Evolutionary conservation across 2,329 filamentous ascomycete genomes (phyloP), one percentile per base, ranked within the genome.

Genomic region (Colletotrichum acutatum): DNA sequence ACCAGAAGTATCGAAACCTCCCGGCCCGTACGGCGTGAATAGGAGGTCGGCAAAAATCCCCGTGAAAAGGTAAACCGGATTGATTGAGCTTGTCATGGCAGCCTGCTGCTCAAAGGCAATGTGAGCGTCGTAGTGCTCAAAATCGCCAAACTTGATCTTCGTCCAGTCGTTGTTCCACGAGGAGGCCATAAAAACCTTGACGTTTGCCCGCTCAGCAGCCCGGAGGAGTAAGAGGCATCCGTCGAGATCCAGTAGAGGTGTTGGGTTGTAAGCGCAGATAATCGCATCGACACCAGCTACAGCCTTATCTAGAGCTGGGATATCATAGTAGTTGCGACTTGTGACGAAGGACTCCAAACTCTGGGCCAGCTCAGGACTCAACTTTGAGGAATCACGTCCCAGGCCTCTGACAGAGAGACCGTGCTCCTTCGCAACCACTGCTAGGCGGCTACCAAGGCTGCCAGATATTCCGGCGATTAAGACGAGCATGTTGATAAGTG

Each of bases 391-490:
- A 66, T 74, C 79, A 22, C 80, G 78, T 2, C 78, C 78, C 1
- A 84, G 76, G 5, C 77, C 83, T 5, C 82, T 79, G n/a, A 84
- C 78, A 34, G 76, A 75, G 42, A 82, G 80, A 16, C 80, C 81
- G 22, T 76, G 77, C 1, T 75, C 62, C 7, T 80, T 66, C 19
- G 78, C 77, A 16, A 72, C 75, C 2, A 54, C 57, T 30, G 78
- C 76, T 28, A 82, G 68, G 37, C 77, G 77, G 49, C 78, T 77
- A 72, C 83, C 83, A 7, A 83, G 63, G 19, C 79, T 79, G 65
- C 83, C 82, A 1, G 81, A 82, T 19, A 81, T 78, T 34, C 82
- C 82, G 12, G 79, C 79, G 61, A 84, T 79, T 24, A 83, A 79
- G 22, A 84, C 77, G 32, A 84, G 77, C 81, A 84, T 83, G 34